Conservation (phyloP, 805 yeast species). For the Ogataea nonfermentans region DNA sequence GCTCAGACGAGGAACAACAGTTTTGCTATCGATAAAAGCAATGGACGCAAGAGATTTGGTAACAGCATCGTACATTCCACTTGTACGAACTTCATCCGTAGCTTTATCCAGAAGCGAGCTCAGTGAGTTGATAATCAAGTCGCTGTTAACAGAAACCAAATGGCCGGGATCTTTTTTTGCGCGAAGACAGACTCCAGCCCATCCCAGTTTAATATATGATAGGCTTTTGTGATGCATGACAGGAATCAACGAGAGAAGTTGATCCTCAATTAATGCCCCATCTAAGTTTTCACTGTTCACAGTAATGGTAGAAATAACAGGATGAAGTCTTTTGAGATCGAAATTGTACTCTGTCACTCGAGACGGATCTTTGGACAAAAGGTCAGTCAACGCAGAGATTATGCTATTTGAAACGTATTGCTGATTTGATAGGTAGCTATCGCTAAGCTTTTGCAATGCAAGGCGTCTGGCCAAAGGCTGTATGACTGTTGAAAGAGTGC, state of each 20-base stretch:
- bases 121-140: constrained; percentile 26
- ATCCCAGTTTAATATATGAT: constrained; percentile 46
- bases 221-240: constrained; percentile 43
- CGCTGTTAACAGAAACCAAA: constrained; percentile 38
- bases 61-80: constrained; percentile 52
- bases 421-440: constrained; percentile 37
- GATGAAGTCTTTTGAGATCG: constrained; percentile 29
- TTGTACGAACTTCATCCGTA: constrained; percentile 30
- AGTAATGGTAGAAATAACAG: constrained; percentile 40
- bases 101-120: constrained; percentile 15
- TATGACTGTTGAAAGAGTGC: constrained; percentile 42
- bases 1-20: constrained; percentile 51
- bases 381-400: constrained; percentile 40
- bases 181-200: constrained; percentile 74
- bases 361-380: constrained; percentile 17
- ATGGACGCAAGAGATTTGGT: constrained; percentile 46
- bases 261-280: constrained; percentile 27
- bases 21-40: constrained; percentile 59
- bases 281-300: constrained; percentile 25
- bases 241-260: constrained; percentile 41
- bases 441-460: constrained; percentile 34
- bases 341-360: constrained; percentile 23
- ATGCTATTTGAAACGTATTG: constrained; percentile 43
- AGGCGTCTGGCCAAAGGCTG: constrained; percentile 35
- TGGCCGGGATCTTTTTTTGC: constrained; percentile 63